A percentile compares a stretch with the other conserved stretches of the same genome.
These are phyloP conservation scores for Wickerhamiella azymoides DNA, from an alignment of 805 yeast genomes.

Conservation along the genomic window DNA sequence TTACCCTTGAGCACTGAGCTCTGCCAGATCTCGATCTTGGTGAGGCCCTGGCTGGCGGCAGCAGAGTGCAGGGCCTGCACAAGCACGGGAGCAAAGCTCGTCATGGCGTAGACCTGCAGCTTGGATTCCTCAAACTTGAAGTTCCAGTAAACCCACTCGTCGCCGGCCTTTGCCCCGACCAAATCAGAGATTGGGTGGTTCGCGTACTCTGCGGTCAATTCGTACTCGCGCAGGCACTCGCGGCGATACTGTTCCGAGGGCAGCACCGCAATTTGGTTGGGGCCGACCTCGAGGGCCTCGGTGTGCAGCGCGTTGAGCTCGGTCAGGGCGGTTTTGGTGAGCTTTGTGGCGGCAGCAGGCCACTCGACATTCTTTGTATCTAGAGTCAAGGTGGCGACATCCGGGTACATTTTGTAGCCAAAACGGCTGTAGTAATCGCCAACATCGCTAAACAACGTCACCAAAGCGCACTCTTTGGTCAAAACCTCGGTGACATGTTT, in stretches of 20 bases:
- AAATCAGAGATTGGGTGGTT: not conserved
- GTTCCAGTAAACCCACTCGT: not conserved
- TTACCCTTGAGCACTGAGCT: not conserved
- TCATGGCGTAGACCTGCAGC: not conserved
- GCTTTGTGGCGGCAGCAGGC: not conserved
- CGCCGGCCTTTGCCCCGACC: not conserved
- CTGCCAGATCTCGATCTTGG: not conserved
- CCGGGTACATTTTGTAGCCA: constrained; percentile 29
- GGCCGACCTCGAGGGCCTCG: not conserved
- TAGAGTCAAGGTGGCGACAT: not conserved
- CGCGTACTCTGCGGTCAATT: not conserved
- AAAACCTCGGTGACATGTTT: constrained; percentile 12
- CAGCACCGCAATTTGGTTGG: not conserved
- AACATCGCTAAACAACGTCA: constrained; percentile 56
- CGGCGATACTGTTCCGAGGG: not conserved
- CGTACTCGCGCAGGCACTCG: not conserved
- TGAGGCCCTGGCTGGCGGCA: not conserved
- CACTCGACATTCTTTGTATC: not conserved
- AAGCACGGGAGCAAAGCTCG: not conserved
- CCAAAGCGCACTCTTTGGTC: constrained; percentile 19
- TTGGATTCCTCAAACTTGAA: not conserved
- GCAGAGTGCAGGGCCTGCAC: not conserved
- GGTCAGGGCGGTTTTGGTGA: not conserved
- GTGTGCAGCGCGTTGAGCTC: not conserved
- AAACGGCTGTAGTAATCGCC: constrained; percentile 51